Percentiles rank a stretch among this genome's conserved stretches.
Conservation (phyloP, 768 basidiomycete genomes). For the Hydnomerulius pinastri region DNA sequence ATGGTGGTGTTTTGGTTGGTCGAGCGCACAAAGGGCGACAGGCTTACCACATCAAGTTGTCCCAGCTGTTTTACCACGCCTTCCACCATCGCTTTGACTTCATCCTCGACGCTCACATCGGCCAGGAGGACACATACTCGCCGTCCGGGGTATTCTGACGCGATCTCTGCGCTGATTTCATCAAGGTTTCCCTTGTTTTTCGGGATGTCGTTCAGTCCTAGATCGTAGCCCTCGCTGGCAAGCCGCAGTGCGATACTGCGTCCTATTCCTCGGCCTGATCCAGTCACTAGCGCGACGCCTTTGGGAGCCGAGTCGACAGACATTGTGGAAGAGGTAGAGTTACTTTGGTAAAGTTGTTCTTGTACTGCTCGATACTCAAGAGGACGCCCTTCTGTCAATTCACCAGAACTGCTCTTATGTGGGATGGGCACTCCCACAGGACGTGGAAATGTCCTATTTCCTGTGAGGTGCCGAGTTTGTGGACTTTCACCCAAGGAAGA, state of each 20-base stretch:
- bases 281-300: constrained; percentile 34
- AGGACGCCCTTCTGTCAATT: too few species aligned
- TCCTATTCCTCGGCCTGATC: constrained; percentile 36
- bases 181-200: constrained; percentile 20
- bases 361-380: too few species aligned
- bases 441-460: too few species aligned
- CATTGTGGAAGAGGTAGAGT: constrained; percentile 11
- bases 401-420: too few species aligned
- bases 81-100: constrained; percentile 34
- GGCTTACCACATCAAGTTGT: constrained; percentile 37
- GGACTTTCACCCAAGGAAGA: too few species aligned
- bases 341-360: too few species aligned
- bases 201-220: constrained; percentile 37
- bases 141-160: constrained; percentile 4
- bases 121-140: constrained; percentile 15
- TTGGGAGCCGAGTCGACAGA: constrained; percentile 12
- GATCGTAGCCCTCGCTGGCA: constrained; percentile 37
- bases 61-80: constrained; percentile 25
- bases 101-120: constrained; percentile 30
- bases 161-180: constrained; percentile 14
- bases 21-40: neutral
- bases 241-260: constrained; percentile 36
- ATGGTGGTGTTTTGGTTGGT: constrained; percentile 26
- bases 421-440: too few species aligned
- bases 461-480: too few species aligned